phyloP scores from a whole-genome alignment of 768 basidiomycete genomes.

The Suillus subluteus region DNA sequence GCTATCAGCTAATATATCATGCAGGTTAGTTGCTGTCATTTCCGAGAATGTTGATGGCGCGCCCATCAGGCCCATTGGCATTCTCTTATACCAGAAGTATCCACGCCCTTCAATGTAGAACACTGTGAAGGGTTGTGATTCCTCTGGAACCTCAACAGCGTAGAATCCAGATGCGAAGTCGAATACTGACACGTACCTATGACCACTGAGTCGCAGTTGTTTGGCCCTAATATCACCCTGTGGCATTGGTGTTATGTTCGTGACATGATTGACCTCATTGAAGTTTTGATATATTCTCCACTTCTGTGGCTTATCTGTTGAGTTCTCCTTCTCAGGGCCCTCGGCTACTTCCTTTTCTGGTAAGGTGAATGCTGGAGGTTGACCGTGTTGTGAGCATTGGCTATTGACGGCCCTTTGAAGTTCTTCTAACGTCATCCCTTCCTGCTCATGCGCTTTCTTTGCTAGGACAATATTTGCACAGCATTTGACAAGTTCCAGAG shows the following conservation, averaged over 20 bases:
- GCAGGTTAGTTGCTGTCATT: background rate
- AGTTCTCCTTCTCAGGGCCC: constrained; percentile 23
- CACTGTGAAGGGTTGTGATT: constrained; percentile 17
- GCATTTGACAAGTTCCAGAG: constrained; percentile 19
- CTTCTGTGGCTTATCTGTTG: constrained; percentile 15
- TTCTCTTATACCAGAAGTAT: constrained; percentile 21
- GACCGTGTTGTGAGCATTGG: constrained; percentile 11
- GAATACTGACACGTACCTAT: constrained; percentile 23
- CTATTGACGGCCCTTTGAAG: constrained; percentile 36
- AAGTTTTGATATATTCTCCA: constrained; percentile 40
- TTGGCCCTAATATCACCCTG: constrained; percentile 28
- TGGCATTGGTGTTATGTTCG: constrained; percentile 22
- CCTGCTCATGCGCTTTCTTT: constrained; percentile 38
- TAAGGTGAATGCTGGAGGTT: background rate
- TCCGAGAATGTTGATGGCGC: constrained; percentile 21
- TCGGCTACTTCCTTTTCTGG: background rate
- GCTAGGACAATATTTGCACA: constrained; percentile 37
- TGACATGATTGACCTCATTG: constrained; percentile 22
- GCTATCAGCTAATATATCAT: constrained; percentile 5
- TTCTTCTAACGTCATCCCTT: constrained; percentile 36
- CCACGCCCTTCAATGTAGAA: constrained; percentile 29
- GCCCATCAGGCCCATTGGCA: constrained; percentile 32
- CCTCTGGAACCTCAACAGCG: constrained; percentile 18
- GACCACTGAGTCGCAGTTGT: constrained; percentile 20
- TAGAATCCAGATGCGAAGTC: constrained; percentile 33